Percentiles rank a stretch among this genome's conserved stretches.
Evolutionary conservation across 108 stramenopile species (phyloP).

Genomic region (Nannochloropsis granulata): DNA sequence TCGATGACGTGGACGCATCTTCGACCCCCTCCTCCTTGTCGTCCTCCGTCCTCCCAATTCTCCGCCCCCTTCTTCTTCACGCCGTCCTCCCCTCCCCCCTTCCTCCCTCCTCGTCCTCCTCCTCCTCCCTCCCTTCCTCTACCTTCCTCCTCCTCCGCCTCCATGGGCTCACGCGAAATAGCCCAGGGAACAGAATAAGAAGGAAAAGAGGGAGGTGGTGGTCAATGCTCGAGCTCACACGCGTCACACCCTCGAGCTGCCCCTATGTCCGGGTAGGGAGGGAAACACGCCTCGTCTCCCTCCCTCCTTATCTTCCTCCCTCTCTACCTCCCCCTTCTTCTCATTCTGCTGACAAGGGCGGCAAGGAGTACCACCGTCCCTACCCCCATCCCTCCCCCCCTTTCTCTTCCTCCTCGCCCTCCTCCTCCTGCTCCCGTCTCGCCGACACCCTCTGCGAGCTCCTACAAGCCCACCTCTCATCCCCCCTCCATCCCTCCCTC

Average conservation of each 20-base stretch:
- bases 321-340: background rate
- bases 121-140: background rate
- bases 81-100: background rate
- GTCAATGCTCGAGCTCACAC: background rate
- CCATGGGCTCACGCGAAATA: background rate
- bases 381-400: background rate
- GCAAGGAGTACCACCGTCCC: background rate
- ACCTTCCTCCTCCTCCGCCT: background rate
- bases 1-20: background rate
- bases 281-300: background rate
- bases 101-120: background rate
- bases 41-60: background rate
- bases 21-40: background rate
- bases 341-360: too few species aligned
- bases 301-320: background rate
- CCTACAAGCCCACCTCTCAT: background rate
- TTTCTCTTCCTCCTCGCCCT: background rate
- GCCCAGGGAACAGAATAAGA: too few species aligned
- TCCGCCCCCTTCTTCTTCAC: background rate
- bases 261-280: background rate
- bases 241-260: background rate
- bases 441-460: background rate
- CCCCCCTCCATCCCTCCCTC: background rate
- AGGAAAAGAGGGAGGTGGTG: too few species aligned
- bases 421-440: background rate